A percentile compares a stretch with the other conserved stretches of the same genome.
Conservation (phyloP, 2,329 filamentous ascomycete genomes). For the Zymoseptoria crescenta region DNA sequence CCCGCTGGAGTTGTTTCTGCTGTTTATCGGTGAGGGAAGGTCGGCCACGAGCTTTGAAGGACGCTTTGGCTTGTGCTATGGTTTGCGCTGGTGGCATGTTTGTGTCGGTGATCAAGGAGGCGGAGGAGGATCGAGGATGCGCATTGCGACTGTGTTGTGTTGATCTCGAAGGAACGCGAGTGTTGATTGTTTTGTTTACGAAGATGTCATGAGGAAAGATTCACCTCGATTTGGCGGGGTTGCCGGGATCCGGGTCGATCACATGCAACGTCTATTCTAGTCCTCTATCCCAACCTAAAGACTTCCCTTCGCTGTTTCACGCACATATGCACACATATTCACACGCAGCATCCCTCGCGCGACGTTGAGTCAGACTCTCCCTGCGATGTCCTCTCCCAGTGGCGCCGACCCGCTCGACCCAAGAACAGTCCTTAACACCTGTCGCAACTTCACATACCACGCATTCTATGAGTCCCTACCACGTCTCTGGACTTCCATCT, state of each 20-base stretch:
- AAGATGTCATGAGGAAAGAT: not conserved
- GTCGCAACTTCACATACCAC: conserved; percentile 6
- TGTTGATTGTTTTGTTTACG: not conserved
- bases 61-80: conserved; percentile 30
- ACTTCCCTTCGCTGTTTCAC: not conserved
- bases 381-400: not conserved
- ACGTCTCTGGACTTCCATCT: conserved; percentile 5
- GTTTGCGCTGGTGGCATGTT: conserved; percentile 20
- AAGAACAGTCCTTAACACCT: conserved; percentile 9
- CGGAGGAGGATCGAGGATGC: not conserved
- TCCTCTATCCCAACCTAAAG: not conserved
- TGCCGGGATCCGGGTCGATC: not conserved
- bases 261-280: not conserved
- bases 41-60: conserved; percentile 28
- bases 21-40: conserved; percentile 27
- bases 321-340: not conserved
- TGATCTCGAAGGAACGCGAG: too few relatives aligned
- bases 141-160: not conserved
- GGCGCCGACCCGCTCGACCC: conserved; percentile 11
- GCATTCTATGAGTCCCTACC: conserved; percentile 12
- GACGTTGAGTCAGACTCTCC: not conserved
- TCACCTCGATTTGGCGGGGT: not conserved
- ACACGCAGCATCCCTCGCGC: not conserved
- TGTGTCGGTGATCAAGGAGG: not conserved
- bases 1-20: conserved; percentile 27